Evolutionary conservation across 2,329 filamentous ascomycete species (phyloP).

Genomic region (Pseudocercospora vitis): DNA sequence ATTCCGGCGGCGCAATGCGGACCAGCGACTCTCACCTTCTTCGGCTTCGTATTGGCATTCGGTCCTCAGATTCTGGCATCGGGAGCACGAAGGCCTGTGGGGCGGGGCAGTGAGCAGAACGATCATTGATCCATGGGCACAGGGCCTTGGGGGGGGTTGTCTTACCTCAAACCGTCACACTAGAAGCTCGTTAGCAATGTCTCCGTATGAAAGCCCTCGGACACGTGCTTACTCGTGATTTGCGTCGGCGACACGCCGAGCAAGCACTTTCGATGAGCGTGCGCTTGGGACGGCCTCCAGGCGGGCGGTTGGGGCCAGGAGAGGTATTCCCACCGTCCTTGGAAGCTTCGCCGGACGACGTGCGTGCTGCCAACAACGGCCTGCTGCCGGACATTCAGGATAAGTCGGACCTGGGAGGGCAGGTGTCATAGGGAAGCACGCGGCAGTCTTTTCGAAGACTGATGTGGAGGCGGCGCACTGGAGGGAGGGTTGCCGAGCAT

Average conservation of each 20-base stretch:
- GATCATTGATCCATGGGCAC: neutral
- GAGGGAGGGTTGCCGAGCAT: constrained; percentile 2
- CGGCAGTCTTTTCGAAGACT: neutral
- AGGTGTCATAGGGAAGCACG: constrained; percentile 1
- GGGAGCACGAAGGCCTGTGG: constrained; percentile 33
- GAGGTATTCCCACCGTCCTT: constrained; percentile 21
- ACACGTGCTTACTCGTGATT: constrained; percentile 26
- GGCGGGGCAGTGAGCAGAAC: constrained; percentile 11
- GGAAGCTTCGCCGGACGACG: constrained; percentile 24
- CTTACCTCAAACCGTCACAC: constrained; percentile 33
- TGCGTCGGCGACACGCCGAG: constrained; percentile 32
- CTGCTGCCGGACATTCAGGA: constrained; percentile 26
- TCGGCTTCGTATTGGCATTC: constrained; percentile 37
- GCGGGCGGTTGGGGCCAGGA: constrained; percentile 20
- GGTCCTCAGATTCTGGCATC: constrained; percentile 34
- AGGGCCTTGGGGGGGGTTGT: neutral
- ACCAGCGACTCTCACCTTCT: constrained; percentile 39
- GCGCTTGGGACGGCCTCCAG: constrained; percentile 27
- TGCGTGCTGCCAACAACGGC: constrained; percentile 27
- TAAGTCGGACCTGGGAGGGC: constrained; percentile 2
- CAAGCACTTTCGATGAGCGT: constrained; percentile 35
- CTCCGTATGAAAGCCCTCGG: too few species aligned
- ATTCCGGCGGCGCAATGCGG: constrained; percentile 35
- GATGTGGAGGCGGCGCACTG: constrained; percentile 8
- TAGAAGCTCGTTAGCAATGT: too few species aligned